Conservation (phyloP, 495 filamentous ascomycete species). For the Cercophora sp. region DNA sequence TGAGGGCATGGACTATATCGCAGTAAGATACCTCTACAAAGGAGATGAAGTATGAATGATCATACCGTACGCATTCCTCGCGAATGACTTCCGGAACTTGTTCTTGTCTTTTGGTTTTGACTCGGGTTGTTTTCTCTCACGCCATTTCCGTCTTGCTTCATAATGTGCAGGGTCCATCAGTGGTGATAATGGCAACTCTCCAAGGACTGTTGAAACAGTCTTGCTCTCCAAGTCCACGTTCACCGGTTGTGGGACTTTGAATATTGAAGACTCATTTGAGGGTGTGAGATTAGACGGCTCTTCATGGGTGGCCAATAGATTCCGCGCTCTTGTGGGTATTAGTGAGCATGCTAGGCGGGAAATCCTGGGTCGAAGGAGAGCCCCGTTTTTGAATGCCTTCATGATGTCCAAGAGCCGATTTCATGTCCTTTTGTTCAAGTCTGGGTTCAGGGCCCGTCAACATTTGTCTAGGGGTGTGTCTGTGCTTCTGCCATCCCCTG, state of each 20-base stretch:
- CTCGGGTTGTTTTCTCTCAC: conserved; percentile 10
- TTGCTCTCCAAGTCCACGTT: conserved; percentile 29
- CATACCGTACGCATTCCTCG: conserved; percentile 59
- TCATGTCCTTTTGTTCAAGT: too few relatives aligned
- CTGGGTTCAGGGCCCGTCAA: too few relatives aligned
- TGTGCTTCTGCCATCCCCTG: not conserved
- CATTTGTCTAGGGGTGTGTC: not conserved
- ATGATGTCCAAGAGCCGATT: too few relatives aligned
- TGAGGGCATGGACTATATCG: conserved; percentile 50
- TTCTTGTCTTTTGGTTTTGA: conserved; percentile 23
- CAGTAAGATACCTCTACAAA: conserved; percentile 10
- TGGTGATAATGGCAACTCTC: conserved; percentile 46
- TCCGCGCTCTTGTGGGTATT: too few relatives aligned
- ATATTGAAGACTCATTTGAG: too few relatives aligned
- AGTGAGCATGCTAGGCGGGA: too few relatives aligned
- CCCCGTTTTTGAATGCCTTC: too few relatives aligned
- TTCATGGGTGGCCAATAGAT: too few relatives aligned
- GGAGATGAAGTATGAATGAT: too few relatives aligned
- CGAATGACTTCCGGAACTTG: conserved; percentile 49
- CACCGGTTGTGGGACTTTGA: too few relatives aligned
- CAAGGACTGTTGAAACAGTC: conserved; percentile 35
- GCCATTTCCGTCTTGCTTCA: conserved; percentile 31
- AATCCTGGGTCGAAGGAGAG: too few relatives aligned
- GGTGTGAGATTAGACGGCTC: too few relatives aligned
- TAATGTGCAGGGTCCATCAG: conserved; percentile 48